Evolutionary conservation across 2,329 filamentous ascomycete genomes (phyloP).

Genomic region (Amylocarpus encephaloides): DNA sequence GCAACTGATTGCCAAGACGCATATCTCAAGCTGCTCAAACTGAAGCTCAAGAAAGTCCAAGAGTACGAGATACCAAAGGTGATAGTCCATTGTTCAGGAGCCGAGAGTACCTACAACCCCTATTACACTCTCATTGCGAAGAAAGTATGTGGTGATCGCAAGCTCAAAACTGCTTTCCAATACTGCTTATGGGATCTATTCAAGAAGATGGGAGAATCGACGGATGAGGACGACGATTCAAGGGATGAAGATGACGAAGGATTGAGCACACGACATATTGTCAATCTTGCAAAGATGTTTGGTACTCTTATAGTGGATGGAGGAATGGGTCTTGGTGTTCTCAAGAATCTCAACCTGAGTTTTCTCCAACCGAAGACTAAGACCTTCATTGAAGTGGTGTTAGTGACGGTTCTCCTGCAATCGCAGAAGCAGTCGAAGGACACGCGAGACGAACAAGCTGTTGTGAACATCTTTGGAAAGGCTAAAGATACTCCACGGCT

Average conservation of each 20-base stretch:
- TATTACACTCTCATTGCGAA: conserved; percentile 86
- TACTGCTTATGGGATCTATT: conserved; percentile 84
- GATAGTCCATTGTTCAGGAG: conserved; percentile 77
- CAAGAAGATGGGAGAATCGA: conserved; percentile 72
- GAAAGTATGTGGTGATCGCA: conserved; percentile 67
- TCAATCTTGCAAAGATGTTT: conserved; percentile 63
- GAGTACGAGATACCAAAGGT: conserved; percentile 83
- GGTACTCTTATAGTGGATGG: conserved; percentile 55
- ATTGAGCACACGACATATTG: conserved; percentile 50
- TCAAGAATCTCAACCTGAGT: conserved; percentile 70
- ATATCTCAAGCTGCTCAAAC: conserved; percentile 68
- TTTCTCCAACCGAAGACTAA: conserved; percentile 71
- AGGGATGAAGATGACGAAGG: conserved; percentile 46
- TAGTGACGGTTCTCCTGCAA: conserved; percentile 69
- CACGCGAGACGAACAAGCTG: conserved; percentile 46
- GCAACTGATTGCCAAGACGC: conserved; percentile 80
- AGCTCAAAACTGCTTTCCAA: conserved; percentile 77
- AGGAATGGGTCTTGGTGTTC: conserved; percentile 49
- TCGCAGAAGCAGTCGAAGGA: conserved; percentile 46
- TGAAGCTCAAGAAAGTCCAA: conserved; percentile 79
- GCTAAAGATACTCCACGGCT: conserved; percentile 61
- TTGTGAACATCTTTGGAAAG: conserved; percentile 62
- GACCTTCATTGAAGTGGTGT: conserved; percentile 72
- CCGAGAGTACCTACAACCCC: conserved; percentile 80
- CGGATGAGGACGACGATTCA: conserved; percentile 53